Evolutionary conservation across 805 yeast species (phyloP).

Genomic region (Hanseniaspora taiwanica): DNA sequence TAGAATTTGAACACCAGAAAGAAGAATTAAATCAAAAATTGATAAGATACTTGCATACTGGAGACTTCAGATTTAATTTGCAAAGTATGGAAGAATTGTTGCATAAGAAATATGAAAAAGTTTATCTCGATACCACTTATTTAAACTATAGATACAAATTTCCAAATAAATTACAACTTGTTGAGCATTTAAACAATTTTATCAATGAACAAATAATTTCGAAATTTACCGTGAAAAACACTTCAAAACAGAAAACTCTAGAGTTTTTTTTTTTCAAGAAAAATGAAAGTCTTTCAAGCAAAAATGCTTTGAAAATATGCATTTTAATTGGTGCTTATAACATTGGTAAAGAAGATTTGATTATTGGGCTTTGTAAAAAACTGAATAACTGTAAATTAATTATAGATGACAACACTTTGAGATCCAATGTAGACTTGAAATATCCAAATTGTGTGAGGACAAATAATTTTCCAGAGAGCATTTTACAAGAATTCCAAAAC

Average conservation of each 20-base stretch:
- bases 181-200: not conserved
- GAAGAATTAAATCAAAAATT: not conserved
- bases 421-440: not conserved
- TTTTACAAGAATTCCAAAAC: slow-evolving; percentile 2
- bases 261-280: slow-evolving; percentile 4
- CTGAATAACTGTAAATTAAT: slow-evolving; percentile 4
- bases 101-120: slow-evolving; percentile 32
- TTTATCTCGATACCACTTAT: slow-evolving; percentile 88
- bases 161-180: slow-evolving; percentile 47
- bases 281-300: not conserved
- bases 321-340: slow-evolving; percentile 77
- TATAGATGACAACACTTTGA: slow-evolving; percentile 2
- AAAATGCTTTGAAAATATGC: slow-evolving; percentile 22
- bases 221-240: slow-evolving; percentile 13
- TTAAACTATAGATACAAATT: slow-evolving; percentile 60
- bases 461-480: not conserved
- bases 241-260: slow-evolving; percentile 7
- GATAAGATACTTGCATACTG: slow-evolving; percentile 52
- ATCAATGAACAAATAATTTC: not conserved
- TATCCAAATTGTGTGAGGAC: not conserved
- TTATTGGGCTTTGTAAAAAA: slow-evolving; percentile 40
- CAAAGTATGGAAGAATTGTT: slow-evolving; percentile 21
- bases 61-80: slow-evolving; percentile 72
- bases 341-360: slow-evolving; percentile 85
- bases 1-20: slow-evolving; percentile 42